Evolutionary conservation across 768 basidiomycete species (phyloP), one percentile per base, ranked within the genome.

Genomic region (Mycena rebaudengoi): DNA sequence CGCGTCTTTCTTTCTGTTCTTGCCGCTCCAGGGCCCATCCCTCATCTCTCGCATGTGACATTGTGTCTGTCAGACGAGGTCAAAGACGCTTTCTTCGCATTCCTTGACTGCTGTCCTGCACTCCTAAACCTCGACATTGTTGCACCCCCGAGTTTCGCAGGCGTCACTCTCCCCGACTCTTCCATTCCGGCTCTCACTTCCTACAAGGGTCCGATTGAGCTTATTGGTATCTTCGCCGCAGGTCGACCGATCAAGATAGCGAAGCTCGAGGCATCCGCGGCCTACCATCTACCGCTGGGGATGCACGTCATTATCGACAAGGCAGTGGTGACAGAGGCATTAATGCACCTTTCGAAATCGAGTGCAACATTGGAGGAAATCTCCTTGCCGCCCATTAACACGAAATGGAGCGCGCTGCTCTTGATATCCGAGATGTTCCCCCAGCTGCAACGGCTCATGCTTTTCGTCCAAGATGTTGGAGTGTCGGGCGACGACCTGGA

Each of bases 41-140:
- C 62, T 18, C 40, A 16, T 33, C 62, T 63, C 33, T 32, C 37
- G 18, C 6, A 12, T 11, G 28, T 57, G 23, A 44, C 32, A 14
- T 13, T 63, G 30, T 8, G 6, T n/a, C 14, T 63, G n/a, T 26
- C 8, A 7, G 3, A 29, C n/a, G 62, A 45, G 3, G 40, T n/a
- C 39, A 32, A 44, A 33, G 62, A 63, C 21, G 11, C 52, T 0
- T 63, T 63, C 26, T 63, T 50, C 49, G 25, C 25, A 12, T 63
- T 63, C 41, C 48, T 63, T 12, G 62, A 57, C 13, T 52, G 32
- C 12, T 63, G 55, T 32, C 62, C 62, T 2, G 40, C 23, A 28
- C 49, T 63, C n/a, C 20, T 26, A 44, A 25, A n/a, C 55, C 40
- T 63, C 40, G 23, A 44, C 4, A 7, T 63, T 25, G 28, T 51